Percentiles rank a stretch among this genome's conserved stretches.
Evolutionary conservation across 2,329 filamentous ascomycete species (phyloP).

Genomic region (Beauveria sp.): DNA sequence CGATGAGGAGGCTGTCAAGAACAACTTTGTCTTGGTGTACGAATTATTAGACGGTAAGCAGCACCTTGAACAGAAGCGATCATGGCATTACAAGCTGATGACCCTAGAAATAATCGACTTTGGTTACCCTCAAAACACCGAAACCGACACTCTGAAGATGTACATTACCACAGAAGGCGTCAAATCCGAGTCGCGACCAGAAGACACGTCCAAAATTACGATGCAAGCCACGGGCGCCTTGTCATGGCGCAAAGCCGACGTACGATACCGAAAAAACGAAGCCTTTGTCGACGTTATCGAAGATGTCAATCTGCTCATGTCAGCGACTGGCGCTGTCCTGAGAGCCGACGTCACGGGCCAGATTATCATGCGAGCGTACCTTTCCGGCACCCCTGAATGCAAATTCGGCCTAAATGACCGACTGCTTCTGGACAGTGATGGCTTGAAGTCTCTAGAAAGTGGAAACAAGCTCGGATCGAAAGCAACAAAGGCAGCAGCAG

Average conservation of each 20-base stretch:
- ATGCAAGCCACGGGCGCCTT: conserved; percentile 98
- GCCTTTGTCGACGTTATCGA: conserved; percentile 99
- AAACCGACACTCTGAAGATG: conserved; percentile 98
- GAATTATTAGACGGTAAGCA: conserved; percentile 79
- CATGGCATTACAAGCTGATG: neutral
- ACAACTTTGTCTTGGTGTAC: conserved; percentile 98
- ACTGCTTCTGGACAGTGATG: conserved; percentile 75
- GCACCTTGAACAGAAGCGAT: no score
- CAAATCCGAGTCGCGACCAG: conserved; percentile 77
- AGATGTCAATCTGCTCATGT: conserved; percentile 98
- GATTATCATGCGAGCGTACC: conserved; percentile 97
- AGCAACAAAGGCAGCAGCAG: conserved; percentile 89
- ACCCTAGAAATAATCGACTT: conserved; percentile 89
- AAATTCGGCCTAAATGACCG: conserved; percentile 98
- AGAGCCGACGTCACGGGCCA: conserved; percentile 95
- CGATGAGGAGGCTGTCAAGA: conserved; percentile 98
- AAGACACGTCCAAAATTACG: conserved; percentile 95
- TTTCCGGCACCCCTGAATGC: conserved; percentile 94
- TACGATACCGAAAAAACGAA: conserved; percentile 99
- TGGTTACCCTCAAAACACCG: conserved; percentile 97
- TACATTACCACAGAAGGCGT: conserved; percentile 99
- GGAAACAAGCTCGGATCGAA: conserved; percentile 77
- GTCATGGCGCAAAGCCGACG: conserved; percentile 93
- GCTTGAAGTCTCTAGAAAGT: conserved; percentile 56
- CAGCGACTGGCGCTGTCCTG: conserved; percentile 89